These are phyloP conservation scores for Nicotiana rustica DNA, from an alignment of 305 asterid species.

Conservation along the genomic window DNA sequence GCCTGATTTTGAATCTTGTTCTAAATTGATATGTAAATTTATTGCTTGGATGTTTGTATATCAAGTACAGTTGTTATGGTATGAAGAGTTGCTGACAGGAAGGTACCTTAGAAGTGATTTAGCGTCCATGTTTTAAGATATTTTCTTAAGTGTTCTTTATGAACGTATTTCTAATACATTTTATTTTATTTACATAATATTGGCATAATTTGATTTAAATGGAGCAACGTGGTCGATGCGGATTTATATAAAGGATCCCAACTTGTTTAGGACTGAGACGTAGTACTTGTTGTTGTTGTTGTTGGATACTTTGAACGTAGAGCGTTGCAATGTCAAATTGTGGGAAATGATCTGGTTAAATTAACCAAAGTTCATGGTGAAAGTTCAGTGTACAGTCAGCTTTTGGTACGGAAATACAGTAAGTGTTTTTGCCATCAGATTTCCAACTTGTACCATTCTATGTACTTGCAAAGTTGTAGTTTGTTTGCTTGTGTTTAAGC, in stretches of 20 bases:
- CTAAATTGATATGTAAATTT: constrained; percentile 6
- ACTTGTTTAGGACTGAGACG: too few relatives aligned
- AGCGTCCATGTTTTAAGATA: neutral
- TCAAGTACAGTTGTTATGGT: neutral
- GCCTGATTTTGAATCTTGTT: neutral
- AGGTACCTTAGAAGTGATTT: constrained; percentile 18
- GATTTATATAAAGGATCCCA: too few relatives aligned
- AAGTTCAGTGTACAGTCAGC: neutral
- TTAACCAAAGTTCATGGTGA: neutral
- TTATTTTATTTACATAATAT: too few relatives aligned
- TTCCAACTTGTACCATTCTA: neutral
- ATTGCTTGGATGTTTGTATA: neutral
- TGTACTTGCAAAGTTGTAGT: neutral
- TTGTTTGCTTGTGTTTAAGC: neutral
- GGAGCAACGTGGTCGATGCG: too few relatives aligned
- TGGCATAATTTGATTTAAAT: too few relatives aligned
- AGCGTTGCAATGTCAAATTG: neutral
- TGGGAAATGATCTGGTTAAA: neutral
- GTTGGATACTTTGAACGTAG: neutral
- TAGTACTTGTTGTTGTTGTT: too few relatives aligned
- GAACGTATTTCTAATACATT: neutral
- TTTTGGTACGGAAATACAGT: neutral
- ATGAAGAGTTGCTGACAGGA: neutral
- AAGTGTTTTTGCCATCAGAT: neutral
- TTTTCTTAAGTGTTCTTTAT: neutral